phyloP scores from a whole-genome alignment of 371 early-diverging fungal genomes.

The Massospora cicadina region DNA sequence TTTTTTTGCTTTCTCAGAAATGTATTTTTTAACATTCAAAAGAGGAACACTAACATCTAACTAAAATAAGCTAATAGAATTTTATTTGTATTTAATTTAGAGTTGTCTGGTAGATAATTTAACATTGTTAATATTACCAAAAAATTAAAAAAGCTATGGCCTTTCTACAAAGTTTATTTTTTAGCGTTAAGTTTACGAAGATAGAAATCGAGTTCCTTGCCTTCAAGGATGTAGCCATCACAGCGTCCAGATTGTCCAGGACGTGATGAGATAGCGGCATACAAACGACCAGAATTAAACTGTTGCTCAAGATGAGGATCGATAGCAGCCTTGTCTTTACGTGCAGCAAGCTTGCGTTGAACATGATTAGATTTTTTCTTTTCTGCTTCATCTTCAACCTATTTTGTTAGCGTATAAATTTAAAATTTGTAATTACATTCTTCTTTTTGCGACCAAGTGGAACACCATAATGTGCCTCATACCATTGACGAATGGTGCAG shows the following conservation, averaged over 20 bases:
- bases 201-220: constrained; percentile 97
- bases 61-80: too few species aligned
- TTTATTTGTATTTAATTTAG: too few species aligned
- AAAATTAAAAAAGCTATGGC: too few species aligned
- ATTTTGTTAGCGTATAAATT: neutral
- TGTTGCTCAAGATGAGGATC: constrained; percentile 85
- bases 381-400: constrained; percentile 28
- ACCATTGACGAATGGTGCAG: constrained; percentile 98
- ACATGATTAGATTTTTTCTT: constrained; percentile 83
- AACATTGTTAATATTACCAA: too few species aligned
- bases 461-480: constrained; percentile 87
- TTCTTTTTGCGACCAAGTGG: constrained; percentile 80
- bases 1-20: too few species aligned
- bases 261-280: constrained; percentile 89
- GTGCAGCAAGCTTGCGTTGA: constrained; percentile 69
- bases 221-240: constrained; percentile 99
- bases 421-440: constrained; percentile 12
- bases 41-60: too few species aligned
- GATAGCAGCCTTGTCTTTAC: constrained; percentile 64
- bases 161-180: too few species aligned
- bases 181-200: constrained; percentile 72
- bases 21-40: too few species aligned
- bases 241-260: constrained; percentile 98
- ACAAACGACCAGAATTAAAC: constrained; percentile 92
- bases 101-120: too few species aligned